Conservation (phyloP, 331 rosid genomes). For the Acacia concinna region DNA sequence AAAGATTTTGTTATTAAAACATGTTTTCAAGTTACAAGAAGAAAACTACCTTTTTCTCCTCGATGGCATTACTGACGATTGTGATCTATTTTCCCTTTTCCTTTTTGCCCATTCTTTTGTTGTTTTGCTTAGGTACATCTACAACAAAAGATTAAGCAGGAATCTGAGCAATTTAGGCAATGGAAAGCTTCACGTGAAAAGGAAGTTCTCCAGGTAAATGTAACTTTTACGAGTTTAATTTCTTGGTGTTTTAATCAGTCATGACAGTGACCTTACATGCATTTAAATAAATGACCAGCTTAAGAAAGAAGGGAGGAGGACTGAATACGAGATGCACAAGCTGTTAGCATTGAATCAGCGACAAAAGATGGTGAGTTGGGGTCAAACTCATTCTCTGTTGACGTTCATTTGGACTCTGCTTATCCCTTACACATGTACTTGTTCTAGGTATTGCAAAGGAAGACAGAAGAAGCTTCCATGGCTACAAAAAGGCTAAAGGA, state of each 20-base stretch:
- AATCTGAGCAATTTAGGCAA: conserved; percentile 89
- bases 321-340: conserved; percentile 97
- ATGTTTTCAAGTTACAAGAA: conserved; percentile 10
- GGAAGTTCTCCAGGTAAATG: conserved; percentile 94
- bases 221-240: neutral
- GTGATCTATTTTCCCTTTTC: neutral
- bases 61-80: neutral
- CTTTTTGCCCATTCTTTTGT: neutral
- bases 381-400: conserved; percentile 15
- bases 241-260: neutral
- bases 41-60: neutral
- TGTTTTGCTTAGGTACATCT: conserved; percentile 72
- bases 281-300: conserved; percentile 60
- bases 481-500: conserved; percentile 95
- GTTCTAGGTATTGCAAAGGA: conserved; percentile 84
- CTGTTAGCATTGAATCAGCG: conserved; percentile 89
- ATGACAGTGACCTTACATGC: conserved; percentile 10
- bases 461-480: conserved; percentile 91
- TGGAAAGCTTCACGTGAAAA: conserved; percentile 96
- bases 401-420: conserved; percentile 7
- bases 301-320: conserved; percentile 95
- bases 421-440: conserved; percentile 7
- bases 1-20: neutral
- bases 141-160: conserved; percentile 96
- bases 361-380: conserved; percentile 79